phyloP scores from a whole-genome alignment of 2,329 filamentous ascomycete species.

The Phialocephala sp. region DNA sequence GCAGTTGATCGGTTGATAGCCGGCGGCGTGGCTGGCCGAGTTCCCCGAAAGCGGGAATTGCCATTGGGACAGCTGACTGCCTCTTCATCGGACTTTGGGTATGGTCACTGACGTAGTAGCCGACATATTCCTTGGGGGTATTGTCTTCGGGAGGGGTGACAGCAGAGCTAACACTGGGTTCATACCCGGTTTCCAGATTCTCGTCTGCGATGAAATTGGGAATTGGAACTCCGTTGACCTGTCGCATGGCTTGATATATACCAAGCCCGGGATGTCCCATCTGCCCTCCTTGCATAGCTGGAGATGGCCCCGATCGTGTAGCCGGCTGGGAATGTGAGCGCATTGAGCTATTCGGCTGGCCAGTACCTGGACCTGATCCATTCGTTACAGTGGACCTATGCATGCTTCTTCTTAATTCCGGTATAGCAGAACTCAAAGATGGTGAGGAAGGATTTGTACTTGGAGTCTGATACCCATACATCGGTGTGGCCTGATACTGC shows the following conservation, averaged over 20 bases:
- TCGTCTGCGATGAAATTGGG: slow-evolving; percentile 64
- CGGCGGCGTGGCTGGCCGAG: slow-evolving; percentile 34
- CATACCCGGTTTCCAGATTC: slow-evolving; percentile 34
- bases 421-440: slow-evolving; percentile 49
- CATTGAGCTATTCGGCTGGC: slow-evolving; percentile 59
- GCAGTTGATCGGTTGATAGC: slow-evolving; percentile 43
- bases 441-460: slow-evolving; percentile 63
- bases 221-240: slow-evolving; percentile 55
- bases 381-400: slow-evolving; percentile 59
- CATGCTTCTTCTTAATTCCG: slow-evolving; percentile 62
- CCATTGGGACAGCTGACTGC: slow-evolving; percentile 31
- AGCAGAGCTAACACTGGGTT: slow-evolving; percentile 25
- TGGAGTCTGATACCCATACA: slow-evolving; percentile 56
- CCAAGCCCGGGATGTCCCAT: slow-evolving; percentile 45
- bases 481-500: slow-evolving; percentile 48
- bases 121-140: slow-evolving; percentile 42
- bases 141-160: slow-evolving; percentile 37
- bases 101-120: slow-evolving; percentile 43
- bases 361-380: slow-evolving; percentile 50
- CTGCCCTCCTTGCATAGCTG: slow-evolving; percentile 46
- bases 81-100: slow-evolving; percentile 29
- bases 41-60: slow-evolving; percentile 44
- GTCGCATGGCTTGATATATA: slow-evolving; percentile 37
- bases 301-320: slow-evolving; percentile 46
- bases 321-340: slow-evolving; percentile 72